Base-by-base conservation (phyloP, 2,329 filamentous ascomycete species). In the Zasmidium cellare region DNA sequence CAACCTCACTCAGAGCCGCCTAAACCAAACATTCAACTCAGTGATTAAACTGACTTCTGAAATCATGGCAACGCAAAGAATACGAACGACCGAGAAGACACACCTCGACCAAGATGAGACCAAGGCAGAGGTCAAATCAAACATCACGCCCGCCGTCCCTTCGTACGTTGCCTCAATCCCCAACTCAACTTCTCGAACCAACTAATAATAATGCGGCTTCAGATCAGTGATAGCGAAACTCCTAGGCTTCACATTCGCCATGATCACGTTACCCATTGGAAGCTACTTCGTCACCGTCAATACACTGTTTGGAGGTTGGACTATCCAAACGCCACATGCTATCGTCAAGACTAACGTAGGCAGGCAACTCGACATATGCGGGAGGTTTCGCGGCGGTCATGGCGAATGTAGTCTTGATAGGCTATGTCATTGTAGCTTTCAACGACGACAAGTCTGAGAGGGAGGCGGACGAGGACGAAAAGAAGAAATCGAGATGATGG, bases 401-500 rank as follows among this genome's bases (percentile, higher is more conserved):
- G 73, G 94, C 94, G 12, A 99, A 99, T 68, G 84, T 96, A 1
- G 91, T 99, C 2, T 79, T 99, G 51, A 84, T 97, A 57, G 86
- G 83, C n/a, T 99, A 97, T 75, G 85, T 97, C 46, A 78, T 97
- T 56, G 91, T 96, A 19, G 94, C 94, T 3, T 92, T 96, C 84
- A 87, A 83, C 60, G 94, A 99, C 74, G 94, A 97, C 70, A 80
- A 84, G 58, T 76, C 75, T 11, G 80, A 83, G 62, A 73, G 75
- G 53, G 72, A 76, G 53, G 76, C 75, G 52, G 77, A 75, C 11
- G 79, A 79, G 59, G 79, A 78, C 57, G 72, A 75, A 63, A 80
- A 80, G 67, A 67, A 66, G 51, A 56, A 51, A 45, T 60, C 51
- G 14, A 44, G 48, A 49, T 51, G 48, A 51, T 38, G 9, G n/a